phyloP scores from a whole-genome alignment of 2,329 filamentous ascomycete genomes.

The Penicillium capsulatum region DNA sequence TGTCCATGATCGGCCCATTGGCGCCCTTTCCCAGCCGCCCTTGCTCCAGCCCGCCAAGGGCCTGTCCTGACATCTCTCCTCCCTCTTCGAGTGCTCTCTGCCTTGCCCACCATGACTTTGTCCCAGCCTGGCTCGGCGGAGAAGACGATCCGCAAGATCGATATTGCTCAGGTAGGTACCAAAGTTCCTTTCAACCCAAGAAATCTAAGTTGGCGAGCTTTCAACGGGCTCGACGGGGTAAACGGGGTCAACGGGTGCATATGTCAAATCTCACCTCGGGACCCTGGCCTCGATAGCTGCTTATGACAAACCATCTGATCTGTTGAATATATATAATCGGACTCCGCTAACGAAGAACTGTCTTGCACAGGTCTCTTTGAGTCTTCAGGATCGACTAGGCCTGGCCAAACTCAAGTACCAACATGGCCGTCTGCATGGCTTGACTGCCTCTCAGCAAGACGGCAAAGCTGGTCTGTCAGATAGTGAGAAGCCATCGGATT shows the following conservation, averaged over 20 bases:
- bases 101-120: constrained; percentile 29
- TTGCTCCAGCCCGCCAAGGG: constrained; percentile 17
- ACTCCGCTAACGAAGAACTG: neutral
- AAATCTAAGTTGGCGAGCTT: too few relatives aligned
- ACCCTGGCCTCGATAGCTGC: neutral
- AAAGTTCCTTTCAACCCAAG: too few relatives aligned
- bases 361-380: constrained; percentile 72
- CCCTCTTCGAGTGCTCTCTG: constrained; percentile 1
- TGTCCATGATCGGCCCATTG: constrained; percentile 14
- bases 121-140: constrained; percentile 33
- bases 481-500: constrained; percentile 77
- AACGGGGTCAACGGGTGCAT: too few relatives aligned
- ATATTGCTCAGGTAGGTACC: constrained; percentile 41
- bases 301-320: neutral
- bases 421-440: constrained; percentile 85
- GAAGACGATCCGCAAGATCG: constrained; percentile 40
- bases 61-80: constrained; percentile 8
- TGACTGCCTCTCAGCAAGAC: constrained; percentile 69
- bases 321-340: too few relatives aligned
- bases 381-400: constrained; percentile 87
- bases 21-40: constrained; percentile 18
- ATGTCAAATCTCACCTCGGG: neutral
- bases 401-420: constrained; percentile 97
- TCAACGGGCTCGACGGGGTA: too few relatives aligned
- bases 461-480: constrained; percentile 60